Base-by-base conservation (phyloP, 1,284 basidiomycete genomes). In the Pseudozyma tsukubaensis region DNA sequence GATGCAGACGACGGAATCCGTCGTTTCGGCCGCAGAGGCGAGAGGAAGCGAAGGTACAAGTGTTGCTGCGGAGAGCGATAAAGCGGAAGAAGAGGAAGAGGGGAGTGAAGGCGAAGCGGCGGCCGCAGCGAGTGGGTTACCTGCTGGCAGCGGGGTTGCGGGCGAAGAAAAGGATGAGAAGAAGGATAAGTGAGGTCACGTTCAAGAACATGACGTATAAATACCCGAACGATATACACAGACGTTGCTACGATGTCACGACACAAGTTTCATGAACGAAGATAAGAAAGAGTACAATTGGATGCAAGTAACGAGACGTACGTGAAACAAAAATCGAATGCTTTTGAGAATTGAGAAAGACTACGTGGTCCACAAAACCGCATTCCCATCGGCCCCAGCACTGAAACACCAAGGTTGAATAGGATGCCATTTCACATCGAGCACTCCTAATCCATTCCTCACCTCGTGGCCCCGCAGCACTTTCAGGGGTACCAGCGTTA, bases 401-500 rank as follows among this genome's bases (percentile, higher is more conserved):
- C 92, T 94, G 64, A 95, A 88, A 55, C 97, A 88, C 96, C 96
- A 99, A 54, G 97, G 94, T 78, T 95, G 91, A 74, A 89, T 90
- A 59, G 89, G 90, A 72, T 92, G 92, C 96, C 97, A 99, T 82
- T 89, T 90, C 62, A 95, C 87, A 82, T 94, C 92, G 72, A 99
- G 88, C 50, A 98, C 94, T 50, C 97, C 97, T 44, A 99, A 88
- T 1, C 92, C 92, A 35, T 96, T 92, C 61, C 86, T 89, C 58
- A 97, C 86, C 54, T 89, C 87, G 86, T 99, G 97, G 32, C 94
- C 96, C 36, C 93, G 88, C 53, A 99, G 88, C 65, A 99, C 95
- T 86, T 99, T 99, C 80, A 99, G 88, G 34, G 97, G 97, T 0
- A 99, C 96, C 80, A 99, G 94, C 62, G 98, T 88, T 37, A 97